These are phyloP conservation scores for Rhodomyrtus psidioides DNA, from an alignment of 441 rosid species.

Conservation along the genomic window DNA sequence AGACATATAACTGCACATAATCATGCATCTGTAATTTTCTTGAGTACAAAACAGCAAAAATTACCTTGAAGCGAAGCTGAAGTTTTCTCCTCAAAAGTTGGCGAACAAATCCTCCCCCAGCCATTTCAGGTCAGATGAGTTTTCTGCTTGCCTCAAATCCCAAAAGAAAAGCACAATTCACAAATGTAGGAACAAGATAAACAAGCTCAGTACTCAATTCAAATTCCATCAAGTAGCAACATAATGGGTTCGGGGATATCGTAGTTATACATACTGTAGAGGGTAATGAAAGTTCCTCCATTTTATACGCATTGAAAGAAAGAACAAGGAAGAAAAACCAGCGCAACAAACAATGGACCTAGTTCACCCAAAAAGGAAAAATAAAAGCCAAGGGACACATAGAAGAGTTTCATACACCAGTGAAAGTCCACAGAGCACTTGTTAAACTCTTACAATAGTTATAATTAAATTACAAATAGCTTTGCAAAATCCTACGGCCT, in stretches of 20 bases:
- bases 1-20: background rate
- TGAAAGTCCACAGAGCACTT: background rate
- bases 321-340: background rate
- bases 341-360: background rate
- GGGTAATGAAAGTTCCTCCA: background rate
- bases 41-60: background rate
- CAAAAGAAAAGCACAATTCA: background rate
- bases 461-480: background rate
- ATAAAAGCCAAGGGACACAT: background rate
- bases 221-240: background rate
- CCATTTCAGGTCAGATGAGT: constrained; percentile 40
- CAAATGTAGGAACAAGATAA: background rate
- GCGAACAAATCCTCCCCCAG: constrained; percentile 81
- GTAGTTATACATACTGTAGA: background rate
- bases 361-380: background rate
- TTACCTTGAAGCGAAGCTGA: constrained; percentile 59
- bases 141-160: background rate
- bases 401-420: background rate
- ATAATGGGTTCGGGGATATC: background rate
- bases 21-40: background rate
- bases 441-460: background rate
- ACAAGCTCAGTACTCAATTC: background rate
- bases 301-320: background rate
- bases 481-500: background rate
- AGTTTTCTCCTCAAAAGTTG: constrained; percentile 84